Evolutionary conservation across 169 alveolate genomes (phyloP), one percentile per base, ranked within the genome.

Genomic region (Plasmodium knowlesi): DNA sequence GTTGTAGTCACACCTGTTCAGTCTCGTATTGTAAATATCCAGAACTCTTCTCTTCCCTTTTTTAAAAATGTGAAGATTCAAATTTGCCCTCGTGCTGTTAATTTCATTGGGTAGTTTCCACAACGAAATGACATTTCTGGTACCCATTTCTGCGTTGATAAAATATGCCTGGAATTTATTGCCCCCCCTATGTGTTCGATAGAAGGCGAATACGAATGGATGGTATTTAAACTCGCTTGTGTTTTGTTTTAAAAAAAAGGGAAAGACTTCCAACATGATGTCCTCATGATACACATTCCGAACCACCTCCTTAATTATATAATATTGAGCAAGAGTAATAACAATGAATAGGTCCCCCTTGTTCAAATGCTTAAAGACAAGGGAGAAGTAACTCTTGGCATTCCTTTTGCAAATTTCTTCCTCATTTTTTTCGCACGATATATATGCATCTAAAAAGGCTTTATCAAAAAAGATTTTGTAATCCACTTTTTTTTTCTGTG

Each of bases 401-500:
- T 96, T 92, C 19, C 92, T 92, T 90, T 85, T 92, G 28, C 95
- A 86, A 19, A 95, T 25, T n/a, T 92, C 94, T n/a, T 95, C 94
- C 82, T 96, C 97, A 50, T 92, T 93, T 91, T 89, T 84, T 14
- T 92, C 97, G 54, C 94, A 79, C 22, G 97, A 95, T 53, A 96
- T 82, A 80, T 94, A 96, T 34, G 97, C 97, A 76, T 96, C 97
- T 84, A 96, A 81, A 76, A 96, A 96, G 6, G 97, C 97, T 96
- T 96, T 96, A 86, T 96, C 97, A 54, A 96, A 92, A 53, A 96
- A 86, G 25, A 96, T 90, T 84, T 96, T 96, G 32, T 78, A 94
- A n/a, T 76, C 92, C n/a, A 67, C 37, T 14, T 84, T 93, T 37
- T 83, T 70, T 67, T 82, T 80, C 34, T 92, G 30, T 78, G 34